A percentile compares a stretch with the other conserved stretches of the same genome.
Evolutionary conservation across 306 rosid species (phyloP).

Genomic region (Cucumis melo): DNA sequence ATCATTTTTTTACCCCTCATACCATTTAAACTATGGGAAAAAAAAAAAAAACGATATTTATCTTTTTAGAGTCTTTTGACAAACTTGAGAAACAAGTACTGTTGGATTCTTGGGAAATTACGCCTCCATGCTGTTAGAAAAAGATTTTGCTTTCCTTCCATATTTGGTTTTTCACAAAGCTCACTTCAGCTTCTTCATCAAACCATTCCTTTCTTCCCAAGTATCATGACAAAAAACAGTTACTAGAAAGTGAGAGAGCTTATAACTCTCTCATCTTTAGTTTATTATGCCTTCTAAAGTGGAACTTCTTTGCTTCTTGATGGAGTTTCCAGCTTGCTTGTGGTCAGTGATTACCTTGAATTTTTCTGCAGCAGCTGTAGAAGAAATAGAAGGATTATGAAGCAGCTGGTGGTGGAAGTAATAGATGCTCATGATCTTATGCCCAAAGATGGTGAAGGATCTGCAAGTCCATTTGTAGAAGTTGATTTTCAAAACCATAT

Average conservation of each 20-base stretch:
- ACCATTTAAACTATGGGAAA: background rate
- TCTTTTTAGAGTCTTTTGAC: background rate
- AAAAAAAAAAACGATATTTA: too few species aligned
- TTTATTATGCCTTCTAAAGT: conserved; percentile 22
- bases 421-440: conserved; percentile 59
- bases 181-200: conserved; percentile 37
- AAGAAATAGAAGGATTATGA: conserved; percentile 37
- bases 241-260: conserved; percentile 16
- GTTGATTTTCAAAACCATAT: conserved; percentile 47
- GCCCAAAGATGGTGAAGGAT: conserved; percentile 56
- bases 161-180: conserved; percentile 14
- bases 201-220: conserved; percentile 33
- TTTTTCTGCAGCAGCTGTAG: conserved; percentile 22
- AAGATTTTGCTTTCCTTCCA: conserved; percentile 26
- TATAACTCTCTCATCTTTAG: background rate
- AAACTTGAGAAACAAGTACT: background rate
- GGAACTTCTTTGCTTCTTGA: conserved; percentile 50
- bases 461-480: conserved; percentile 50
- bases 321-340: conserved; percentile 50
- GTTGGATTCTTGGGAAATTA: background rate
- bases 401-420: conserved; percentile 37
- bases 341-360: conserved; percentile 18
- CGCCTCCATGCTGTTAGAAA: conserved; percentile 5
- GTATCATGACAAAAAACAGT: conserved; percentile 23
- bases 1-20: background rate